Percentiles rank a stretch among this genome's conserved stretches.
phyloP scores from a whole-genome alignment of 306 rosid species.

The Trifolium dubium region DNA sequence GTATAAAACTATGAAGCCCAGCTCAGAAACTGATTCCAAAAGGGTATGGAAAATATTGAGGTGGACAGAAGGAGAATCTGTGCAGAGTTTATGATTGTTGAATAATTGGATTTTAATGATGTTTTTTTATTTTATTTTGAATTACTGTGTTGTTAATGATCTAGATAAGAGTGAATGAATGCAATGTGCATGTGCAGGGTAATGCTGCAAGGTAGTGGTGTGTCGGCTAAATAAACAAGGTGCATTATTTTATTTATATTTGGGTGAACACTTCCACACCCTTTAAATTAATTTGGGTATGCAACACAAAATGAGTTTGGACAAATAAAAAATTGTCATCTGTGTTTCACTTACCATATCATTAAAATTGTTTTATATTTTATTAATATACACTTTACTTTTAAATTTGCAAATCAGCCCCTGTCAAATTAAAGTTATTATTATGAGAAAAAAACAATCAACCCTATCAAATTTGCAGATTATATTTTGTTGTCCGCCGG shows the following conservation, averaged over 20 bases:
- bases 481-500: too few relatives aligned
- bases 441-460: too few relatives aligned
- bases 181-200: constrained; percentile 61
- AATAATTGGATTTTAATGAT: not conserved
- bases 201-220: constrained; percentile 48
- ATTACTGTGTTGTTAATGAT: not conserved
- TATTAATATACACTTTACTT: too few relatives aligned
- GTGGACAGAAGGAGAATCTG: constrained; percentile 38
- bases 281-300: too few relatives aligned
- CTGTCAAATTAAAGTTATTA: too few relatives aligned
- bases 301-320: too few relatives aligned
- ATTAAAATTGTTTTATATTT: too few relatives aligned
- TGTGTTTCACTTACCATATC: too few relatives aligned
- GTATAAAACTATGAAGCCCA: not conserved
- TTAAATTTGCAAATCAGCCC: too few relatives aligned
- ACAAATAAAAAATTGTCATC: too few relatives aligned
- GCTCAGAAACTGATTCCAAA: not conserved
- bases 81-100: constrained; percentile 23
- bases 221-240: constrained; percentile 60
- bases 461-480: too few relatives aligned
- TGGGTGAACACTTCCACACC: too few relatives aligned
- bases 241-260: constrained; percentile 39
- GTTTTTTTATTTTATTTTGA: not conserved
- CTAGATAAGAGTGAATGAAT: constrained; percentile 2
- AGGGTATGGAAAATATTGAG: constrained; percentile 2